Evolutionary conservation across 2,329 filamentous ascomycete genomes (phyloP).

Genomic region (Blumeria graminis): DNA sequence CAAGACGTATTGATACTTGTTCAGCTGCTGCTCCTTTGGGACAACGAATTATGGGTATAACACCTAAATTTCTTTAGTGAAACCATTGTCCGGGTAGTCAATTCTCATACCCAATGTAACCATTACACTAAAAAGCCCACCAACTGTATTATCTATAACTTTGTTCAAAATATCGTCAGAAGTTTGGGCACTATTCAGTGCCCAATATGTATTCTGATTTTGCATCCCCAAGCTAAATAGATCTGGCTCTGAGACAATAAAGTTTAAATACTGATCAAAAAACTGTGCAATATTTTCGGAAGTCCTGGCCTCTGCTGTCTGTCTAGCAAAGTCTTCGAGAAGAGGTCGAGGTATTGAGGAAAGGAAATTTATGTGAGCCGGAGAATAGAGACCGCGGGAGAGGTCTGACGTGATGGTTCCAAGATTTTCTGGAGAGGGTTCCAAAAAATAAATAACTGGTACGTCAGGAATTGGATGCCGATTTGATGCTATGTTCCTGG

Average conservation of each 20-base stretch:
- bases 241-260: conserved; percentile 86
- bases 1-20: conserved; percentile 79
- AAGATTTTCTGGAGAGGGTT: conserved; percentile 63
- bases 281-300: conserved; percentile 79
- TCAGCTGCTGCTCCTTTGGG: conserved; percentile 84
- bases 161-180: conserved; percentile 74
- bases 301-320: conserved; percentile 64
- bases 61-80: conserved; percentile 25
- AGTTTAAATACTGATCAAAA: conserved; percentile 93
- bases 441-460: conserved; percentile 86
- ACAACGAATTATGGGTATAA: conserved; percentile 86
- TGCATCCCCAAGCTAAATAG: conserved; percentile 86
- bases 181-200: conserved; percentile 80
- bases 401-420: conserved; percentile 67
- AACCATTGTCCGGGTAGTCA: not conserved
- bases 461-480: conserved; percentile 89
- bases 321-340: conserved; percentile 79
- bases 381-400: conserved; percentile 67
- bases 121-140: conserved; percentile 87
- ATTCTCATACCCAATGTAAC: conserved; percentile 68
- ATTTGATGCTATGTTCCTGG: conserved; percentile 53
- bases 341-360: conserved; percentile 76
- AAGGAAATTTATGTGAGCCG: conserved; percentile 91
- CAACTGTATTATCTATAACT: conserved; percentile 77
- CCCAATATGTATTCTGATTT: conserved; percentile 78